Percentiles rank a stretch among this genome's conserved stretches.
These are phyloP conservation scores for Kandelia obovata DNA, from an alignment of 345 rosid genomes.

Conservation along the genomic window DNA sequence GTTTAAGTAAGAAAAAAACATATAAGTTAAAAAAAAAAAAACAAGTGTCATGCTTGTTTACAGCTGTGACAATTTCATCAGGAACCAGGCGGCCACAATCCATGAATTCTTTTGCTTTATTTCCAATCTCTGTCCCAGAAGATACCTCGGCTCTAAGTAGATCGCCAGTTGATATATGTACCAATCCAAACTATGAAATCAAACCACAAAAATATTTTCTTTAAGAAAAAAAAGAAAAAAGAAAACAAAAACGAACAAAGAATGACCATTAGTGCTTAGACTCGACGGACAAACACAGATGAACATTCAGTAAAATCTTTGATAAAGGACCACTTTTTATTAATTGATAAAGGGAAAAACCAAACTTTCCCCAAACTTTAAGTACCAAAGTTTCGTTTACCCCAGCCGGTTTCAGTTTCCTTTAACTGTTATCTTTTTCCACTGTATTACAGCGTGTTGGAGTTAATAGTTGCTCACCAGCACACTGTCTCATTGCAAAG, in stretches of 20 bases:
- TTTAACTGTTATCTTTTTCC: no score
- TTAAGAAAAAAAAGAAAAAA: no score
- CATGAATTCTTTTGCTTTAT: constrained; percentile 75
- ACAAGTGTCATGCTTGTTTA: constrained; percentile 19
- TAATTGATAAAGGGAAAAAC: no score
- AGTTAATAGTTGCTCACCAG: no score
- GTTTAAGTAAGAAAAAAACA: neutral
- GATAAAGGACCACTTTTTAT: no score
- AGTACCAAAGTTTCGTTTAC: no score
- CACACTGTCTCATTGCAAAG: no score
- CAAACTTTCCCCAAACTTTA: no score
- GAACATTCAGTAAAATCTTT: no score
- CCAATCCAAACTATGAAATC: constrained; percentile 53
- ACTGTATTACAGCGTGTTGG: no score
- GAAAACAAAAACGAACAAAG: neutral
- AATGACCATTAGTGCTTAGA: neutral
- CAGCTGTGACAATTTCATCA: constrained; percentile 77
- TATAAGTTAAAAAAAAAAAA: neutral
- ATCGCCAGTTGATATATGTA: constrained; percentile 92
- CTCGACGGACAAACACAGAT: no score
- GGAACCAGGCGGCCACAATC: constrained; percentile 77
- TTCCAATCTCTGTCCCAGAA: constrained; percentile 71
- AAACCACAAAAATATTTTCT: neutral
- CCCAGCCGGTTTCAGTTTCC: no score
- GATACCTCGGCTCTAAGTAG: constrained; percentile 79